A percentile compares a stretch with the other conserved stretches of the same genome.
Conservation (phyloP, 1,284 basidiomycete species). For the Phenoliferia sp. region DNA sequence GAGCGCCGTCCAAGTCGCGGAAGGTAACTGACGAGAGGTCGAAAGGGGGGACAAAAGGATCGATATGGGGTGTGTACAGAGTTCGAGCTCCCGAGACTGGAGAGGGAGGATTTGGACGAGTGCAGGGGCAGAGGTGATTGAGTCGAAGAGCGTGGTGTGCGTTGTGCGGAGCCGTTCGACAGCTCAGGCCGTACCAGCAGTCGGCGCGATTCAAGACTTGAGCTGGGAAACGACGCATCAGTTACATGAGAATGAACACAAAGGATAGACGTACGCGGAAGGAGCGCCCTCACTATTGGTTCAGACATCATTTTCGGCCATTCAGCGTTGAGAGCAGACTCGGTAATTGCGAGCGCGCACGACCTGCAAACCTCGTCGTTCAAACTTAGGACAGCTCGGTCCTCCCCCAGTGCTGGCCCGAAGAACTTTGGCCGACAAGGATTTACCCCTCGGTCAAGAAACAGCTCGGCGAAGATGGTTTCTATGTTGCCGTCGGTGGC, state of each 20-base stretch:
- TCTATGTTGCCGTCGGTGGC: neutral
- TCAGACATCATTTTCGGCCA: neutral
- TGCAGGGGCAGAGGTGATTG: neutral
- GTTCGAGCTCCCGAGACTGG: neutral
- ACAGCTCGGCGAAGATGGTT: neutral
- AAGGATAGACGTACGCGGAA: neutral
- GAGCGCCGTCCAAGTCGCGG: slow-evolving; percentile 1
- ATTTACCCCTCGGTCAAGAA: neutral
- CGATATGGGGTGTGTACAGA: neutral
- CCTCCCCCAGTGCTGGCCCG: neutral
- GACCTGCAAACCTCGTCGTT: neutral
- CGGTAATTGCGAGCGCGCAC: neutral
- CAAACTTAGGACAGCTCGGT: neutral
- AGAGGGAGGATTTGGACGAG: neutral
- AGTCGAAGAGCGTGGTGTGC: neutral
- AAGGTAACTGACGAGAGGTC: neutral
- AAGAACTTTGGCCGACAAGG: neutral
- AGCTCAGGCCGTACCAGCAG: slow-evolving; percentile 5
- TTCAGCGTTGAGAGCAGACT: neutral
- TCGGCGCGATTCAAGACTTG: neutral
- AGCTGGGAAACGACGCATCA: neutral
- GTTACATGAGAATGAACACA: neutral
- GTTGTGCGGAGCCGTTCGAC: neutral
- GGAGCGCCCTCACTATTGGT: neutral
- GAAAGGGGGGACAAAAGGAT: neutral